Percentiles rank a stretch among this genome's conserved stretches.
phyloP scores from a whole-genome alignment of 2,329 filamentous ascomycete species.

The Ilyonectria destructans region DNA sequence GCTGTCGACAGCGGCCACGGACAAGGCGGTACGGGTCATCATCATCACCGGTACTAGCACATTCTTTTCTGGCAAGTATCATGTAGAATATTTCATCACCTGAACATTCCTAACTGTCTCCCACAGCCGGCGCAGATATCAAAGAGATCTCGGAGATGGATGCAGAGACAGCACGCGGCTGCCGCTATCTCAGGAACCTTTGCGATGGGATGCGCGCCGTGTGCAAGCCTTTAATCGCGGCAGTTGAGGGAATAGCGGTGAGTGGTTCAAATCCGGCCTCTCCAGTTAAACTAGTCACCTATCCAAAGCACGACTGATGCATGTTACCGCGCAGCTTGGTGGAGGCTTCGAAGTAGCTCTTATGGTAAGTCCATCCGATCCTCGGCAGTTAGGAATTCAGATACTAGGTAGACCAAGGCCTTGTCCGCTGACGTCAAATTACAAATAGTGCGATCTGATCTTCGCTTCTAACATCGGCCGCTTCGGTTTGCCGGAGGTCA shows the following conservation, averaged over 20 bases:
- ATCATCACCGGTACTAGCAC: constrained; percentile 56
- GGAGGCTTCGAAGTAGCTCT: constrained; percentile 67
- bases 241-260: constrained; percentile 67
- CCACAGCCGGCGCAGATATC: constrained; percentile 55
- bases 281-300: neutral
- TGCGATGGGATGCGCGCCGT: constrained; percentile 52
- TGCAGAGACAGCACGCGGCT: constrained; percentile 50
- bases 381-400: constrained; percentile 2
- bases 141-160: constrained; percentile 55
- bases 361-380: constrained; percentile 53
- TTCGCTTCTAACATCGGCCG: constrained; percentile 54
- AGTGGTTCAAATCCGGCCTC: constrained; percentile 43
- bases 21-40: constrained; percentile 54
- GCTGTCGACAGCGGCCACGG: constrained; percentile 43
- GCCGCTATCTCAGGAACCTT: constrained; percentile 60
- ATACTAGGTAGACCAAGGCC: neutral
- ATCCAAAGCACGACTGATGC: constrained; percentile 23
- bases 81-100: neutral
- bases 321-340: constrained; percentile 57
- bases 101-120: neutral
- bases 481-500: constrained; percentile 59
- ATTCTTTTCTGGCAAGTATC: constrained; percentile 55
- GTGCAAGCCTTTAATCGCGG: constrained; percentile 65
- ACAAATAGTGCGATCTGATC: constrained; percentile 57
- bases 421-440: neutral